phyloP scores from a whole-genome alignment of 2,329 filamentous ascomycete species.

The Aspergillus jensenii region DNA sequence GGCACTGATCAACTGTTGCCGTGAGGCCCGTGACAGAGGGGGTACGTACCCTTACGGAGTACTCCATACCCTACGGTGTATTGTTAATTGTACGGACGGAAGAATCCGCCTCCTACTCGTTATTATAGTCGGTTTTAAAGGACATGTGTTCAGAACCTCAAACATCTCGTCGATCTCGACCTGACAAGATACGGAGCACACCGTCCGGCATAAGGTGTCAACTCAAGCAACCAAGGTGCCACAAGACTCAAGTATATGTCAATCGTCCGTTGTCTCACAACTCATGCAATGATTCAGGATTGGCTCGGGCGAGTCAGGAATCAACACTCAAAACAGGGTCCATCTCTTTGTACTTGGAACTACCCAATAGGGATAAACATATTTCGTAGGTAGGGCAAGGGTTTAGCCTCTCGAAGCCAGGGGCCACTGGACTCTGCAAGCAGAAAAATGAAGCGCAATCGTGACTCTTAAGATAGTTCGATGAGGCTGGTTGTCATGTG shows the following conservation, averaged over 20 bases:
- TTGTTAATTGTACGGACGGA: conserved; percentile 1
- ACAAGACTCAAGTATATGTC: background rate
- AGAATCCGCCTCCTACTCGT: background rate
- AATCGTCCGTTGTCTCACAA: conserved; percentile 2
- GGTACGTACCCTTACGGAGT: conserved; percentile 1
- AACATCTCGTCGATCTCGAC: background rate
- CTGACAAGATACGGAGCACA: background rate
- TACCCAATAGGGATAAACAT: background rate
- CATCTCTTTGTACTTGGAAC: background rate
- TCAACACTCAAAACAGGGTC: background rate
- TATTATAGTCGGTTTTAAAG: background rate
- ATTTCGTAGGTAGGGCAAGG: background rate
- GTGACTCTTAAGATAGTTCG: background rate
- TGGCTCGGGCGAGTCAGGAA: background rate
- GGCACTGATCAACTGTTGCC: conserved; percentile 1
- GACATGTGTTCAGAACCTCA: background rate
- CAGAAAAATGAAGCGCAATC: background rate
- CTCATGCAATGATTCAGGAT: background rate
- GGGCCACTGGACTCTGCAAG: background rate
- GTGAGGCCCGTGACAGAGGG: background rate
- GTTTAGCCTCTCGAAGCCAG: too few relatives aligned
- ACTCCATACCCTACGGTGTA: background rate
- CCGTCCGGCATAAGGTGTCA: background rate
- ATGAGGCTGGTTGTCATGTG: background rate
- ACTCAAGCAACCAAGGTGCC: background rate